phyloP scores from a whole-genome alignment of 306 rosid genomes.

The Begonia fuchsioides region DNA sequence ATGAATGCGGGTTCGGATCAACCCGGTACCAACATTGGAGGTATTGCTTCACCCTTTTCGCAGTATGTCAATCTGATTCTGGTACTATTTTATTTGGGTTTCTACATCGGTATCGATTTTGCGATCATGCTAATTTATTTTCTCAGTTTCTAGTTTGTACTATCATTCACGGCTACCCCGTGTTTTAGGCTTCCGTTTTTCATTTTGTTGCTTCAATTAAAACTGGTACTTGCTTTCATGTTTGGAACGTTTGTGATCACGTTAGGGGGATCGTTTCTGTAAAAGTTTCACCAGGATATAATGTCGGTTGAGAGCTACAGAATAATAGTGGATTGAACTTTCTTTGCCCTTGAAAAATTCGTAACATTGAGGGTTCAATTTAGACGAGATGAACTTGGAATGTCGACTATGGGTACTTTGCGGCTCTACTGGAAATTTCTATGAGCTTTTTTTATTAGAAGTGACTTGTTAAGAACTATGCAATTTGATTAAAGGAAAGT shows the following conservation, averaged over 20 bases:
- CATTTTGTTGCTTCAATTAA: not conserved
- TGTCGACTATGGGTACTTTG: too few species aligned
- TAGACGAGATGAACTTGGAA: too few species aligned
- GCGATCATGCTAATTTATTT: conserved; percentile 25
- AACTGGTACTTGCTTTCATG: not conserved
- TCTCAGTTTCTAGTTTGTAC: not conserved
- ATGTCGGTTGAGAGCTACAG: too few species aligned
- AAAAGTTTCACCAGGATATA: too few species aligned
- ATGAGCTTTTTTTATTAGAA: too few species aligned
- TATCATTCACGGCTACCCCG: not conserved
- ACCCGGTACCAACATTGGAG: conserved; percentile 58
- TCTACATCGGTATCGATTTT: conserved; percentile 2
- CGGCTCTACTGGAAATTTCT: too few species aligned
- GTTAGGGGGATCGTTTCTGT: too few species aligned
- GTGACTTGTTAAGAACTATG: too few species aligned
- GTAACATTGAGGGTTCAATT: too few species aligned
- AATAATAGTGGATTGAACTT: too few species aligned
- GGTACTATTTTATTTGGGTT: conserved; percentile 1
- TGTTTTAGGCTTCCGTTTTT: not conserved
- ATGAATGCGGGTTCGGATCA: conserved; percentile 59
- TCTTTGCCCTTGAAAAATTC: too few species aligned
- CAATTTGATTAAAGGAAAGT: not conserved
- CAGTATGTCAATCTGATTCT: conserved; percentile 26
- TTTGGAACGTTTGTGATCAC: too few species aligned
- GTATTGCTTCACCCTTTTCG: conserved; percentile 19